Evolutionary conservation across 148 eudicot species (phyloP).

Genomic region (Rhododendron henanense): DNA sequence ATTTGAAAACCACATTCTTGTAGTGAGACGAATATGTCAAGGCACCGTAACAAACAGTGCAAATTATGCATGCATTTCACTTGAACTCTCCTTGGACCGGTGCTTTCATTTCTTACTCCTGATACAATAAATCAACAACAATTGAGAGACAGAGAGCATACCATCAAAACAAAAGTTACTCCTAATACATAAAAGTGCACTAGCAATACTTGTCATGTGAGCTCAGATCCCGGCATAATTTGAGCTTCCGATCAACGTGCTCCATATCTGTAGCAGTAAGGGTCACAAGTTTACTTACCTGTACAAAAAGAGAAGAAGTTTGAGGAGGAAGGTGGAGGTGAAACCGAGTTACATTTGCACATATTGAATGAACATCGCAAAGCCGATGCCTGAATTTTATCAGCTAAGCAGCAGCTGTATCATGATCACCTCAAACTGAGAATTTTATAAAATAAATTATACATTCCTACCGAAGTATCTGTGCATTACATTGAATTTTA

Average conservation of each 20-base stretch:
- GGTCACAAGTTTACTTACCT: no score
- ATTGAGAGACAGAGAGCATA: not conserved
- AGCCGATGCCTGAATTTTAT: not conserved
- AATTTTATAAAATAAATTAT: no score
- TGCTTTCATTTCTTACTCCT: conserved; percentile 84
- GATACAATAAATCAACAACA: conserved; percentile 18
- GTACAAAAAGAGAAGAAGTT: not conserved
- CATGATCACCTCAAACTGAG: no score
- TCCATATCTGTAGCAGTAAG: no score
- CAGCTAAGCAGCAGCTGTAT: no score
- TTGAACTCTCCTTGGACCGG: no score
- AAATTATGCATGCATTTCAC: conserved; percentile 30
- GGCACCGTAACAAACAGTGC: not conserved
- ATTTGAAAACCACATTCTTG: not conserved
- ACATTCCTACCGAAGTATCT: no score
- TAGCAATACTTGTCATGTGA: conserved; percentile 82
- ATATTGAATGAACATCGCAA: not conserved
- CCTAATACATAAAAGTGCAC: not conserved
- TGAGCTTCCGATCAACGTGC: no score
- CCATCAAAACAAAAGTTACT: no score
- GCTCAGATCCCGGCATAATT: conserved; percentile 46
- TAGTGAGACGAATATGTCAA: no score
- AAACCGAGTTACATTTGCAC: not conserved
- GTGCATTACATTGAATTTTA: no score
- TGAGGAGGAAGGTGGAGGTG: not conserved